phyloP scores from a whole-genome alignment of 2,329 filamentous ascomycete species.

The Acrodontium crateriforme region DNA sequence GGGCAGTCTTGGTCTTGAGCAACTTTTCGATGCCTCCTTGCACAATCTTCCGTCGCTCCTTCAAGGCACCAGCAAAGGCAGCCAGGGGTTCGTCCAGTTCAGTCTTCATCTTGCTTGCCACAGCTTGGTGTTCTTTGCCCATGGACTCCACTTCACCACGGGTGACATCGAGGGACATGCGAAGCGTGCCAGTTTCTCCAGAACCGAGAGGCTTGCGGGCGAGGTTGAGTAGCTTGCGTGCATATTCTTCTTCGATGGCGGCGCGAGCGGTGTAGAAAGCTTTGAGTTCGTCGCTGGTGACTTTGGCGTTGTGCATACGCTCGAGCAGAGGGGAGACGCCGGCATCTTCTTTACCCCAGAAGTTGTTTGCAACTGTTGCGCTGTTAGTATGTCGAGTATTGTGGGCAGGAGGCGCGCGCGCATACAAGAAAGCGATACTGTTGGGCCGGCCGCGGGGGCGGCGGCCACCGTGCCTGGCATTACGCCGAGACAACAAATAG shows the following conservation, averaged over 20 bases:
- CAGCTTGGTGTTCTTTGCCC: conserved; percentile 82
- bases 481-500: no score
- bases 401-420: neutral
- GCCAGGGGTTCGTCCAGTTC: conserved; percentile 87
- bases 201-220: conserved; percentile 82
- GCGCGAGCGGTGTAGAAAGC: conserved; percentile 83
- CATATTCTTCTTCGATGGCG: conserved; percentile 92
- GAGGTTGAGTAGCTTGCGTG: conserved; percentile 73
- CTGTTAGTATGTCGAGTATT: conserved; percentile 18
- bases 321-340: conserved; percentile 83
- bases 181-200: conserved; percentile 70
- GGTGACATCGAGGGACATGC: conserved; percentile 72
- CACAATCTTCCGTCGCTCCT: conserved; percentile 91
- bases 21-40: conserved; percentile 90
- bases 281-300: conserved; percentile 85
- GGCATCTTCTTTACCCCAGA: conserved; percentile 98
- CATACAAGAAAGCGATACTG: conserved; percentile 25
- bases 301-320: conserved; percentile 89
- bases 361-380: conserved; percentile 85
- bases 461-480: conserved; percentile 21
- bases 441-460: conserved; percentile 20
- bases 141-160: conserved; percentile 83
- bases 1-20: conserved; percentile 82
- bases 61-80: conserved; percentile 88
- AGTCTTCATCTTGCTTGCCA: conserved; percentile 86